Conservation (phyloP, 805 yeast species). For the Candida coleopterorum region DNA sequence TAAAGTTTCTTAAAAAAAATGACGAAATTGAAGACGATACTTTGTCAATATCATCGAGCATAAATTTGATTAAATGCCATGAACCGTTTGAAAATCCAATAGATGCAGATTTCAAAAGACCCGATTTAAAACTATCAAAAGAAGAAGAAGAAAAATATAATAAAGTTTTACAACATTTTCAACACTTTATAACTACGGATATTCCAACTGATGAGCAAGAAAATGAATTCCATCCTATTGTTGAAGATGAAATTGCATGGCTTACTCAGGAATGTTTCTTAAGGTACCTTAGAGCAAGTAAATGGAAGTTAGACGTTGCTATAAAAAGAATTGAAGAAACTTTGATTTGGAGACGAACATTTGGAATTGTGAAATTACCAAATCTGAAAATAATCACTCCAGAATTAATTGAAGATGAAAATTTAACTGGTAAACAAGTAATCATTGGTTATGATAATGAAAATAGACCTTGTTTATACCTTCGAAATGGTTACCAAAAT, state of each 20-base stretch:
- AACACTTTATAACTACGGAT: constrained; percentile 19
- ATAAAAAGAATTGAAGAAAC: constrained; percentile 44
- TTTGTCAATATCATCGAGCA: constrained; percentile 15
- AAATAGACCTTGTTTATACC: constrained; percentile 48
- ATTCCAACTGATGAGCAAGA: constrained; percentile 26
- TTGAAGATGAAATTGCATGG: constrained; percentile 37
- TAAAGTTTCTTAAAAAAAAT: constrained; percentile 17
- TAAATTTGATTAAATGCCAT: constrained; percentile 26
- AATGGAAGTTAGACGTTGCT: constrained; percentile 43
- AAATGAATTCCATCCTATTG: constrained; percentile 22
- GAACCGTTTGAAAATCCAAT: constrained; percentile 38
- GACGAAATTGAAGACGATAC: constrained; percentile 11
- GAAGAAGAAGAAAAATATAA: constrained; percentile 30
- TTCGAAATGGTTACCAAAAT: constrained; percentile 52
- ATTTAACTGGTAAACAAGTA: constrained; percentile 50
- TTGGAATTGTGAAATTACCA: constrained; percentile 38
- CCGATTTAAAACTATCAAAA: constrained; percentile 23
- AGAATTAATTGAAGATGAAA: constrained; percentile 43
- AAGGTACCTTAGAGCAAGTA: constrained; percentile 48
- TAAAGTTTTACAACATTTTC: constrained; percentile 25
- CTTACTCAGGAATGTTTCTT: constrained; percentile 50
- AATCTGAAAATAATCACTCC: constrained; percentile 32
- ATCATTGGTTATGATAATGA: constrained; percentile 51
- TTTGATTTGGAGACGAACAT: constrained; percentile 51
- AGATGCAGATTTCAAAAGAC: constrained; percentile 26